Evolutionary conservation across 2,329 filamentous ascomycete species (phyloP), one percentile per base, ranked within the genome.

Genomic region (Colletotrichum cereale): DNA sequence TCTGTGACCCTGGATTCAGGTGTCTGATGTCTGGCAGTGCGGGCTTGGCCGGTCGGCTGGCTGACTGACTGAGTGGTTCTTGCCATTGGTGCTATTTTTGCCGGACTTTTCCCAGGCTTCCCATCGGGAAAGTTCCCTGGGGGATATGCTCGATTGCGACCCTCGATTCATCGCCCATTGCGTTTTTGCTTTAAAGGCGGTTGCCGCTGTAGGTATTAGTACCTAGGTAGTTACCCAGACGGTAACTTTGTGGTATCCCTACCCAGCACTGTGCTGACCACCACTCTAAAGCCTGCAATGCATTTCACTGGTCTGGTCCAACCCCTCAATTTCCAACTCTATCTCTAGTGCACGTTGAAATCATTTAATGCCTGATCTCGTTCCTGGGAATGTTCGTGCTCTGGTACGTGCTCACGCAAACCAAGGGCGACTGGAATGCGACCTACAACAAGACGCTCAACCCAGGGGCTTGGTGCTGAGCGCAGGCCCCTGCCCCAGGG

Each of bases 61-160:
- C 48, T 36, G 47, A n/a, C 48, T 52, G 47, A 52, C n/a, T 16
- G 31, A 26, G 18, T 44, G 48, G 56, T 11, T 52, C 57, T 62
- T n/a, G 42, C 57, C n/a, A 72, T 72, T 64, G 65, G 69, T 60
- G 60, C 60, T 48, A 38, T 72, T 72, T 64, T 48, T 60, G 58
- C 65, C 65, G 60, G 60, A 21, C 18, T 64, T 72, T 69, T 67
- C 42, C 64, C 68, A 62, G 11, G 11, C 40, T 40, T 47, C 36
- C 40, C 52, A 71, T 58, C 56, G 34, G 47, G 18, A 47, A 12
- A 47, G 26, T 44, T 38, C 21, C 36, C 14, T 21, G 11, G 14
- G n/a, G 11, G 26, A 7, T 7, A 26, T 57, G 40, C 44, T 60
- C 26, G 57, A 60, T 47, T 60, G 26, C 38, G 56, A 47, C 42